These are phyloP conservation scores for Metschnikowia arizonensis DNA, from an alignment of 805 yeast species.

Conservation along the genomic window DNA sequence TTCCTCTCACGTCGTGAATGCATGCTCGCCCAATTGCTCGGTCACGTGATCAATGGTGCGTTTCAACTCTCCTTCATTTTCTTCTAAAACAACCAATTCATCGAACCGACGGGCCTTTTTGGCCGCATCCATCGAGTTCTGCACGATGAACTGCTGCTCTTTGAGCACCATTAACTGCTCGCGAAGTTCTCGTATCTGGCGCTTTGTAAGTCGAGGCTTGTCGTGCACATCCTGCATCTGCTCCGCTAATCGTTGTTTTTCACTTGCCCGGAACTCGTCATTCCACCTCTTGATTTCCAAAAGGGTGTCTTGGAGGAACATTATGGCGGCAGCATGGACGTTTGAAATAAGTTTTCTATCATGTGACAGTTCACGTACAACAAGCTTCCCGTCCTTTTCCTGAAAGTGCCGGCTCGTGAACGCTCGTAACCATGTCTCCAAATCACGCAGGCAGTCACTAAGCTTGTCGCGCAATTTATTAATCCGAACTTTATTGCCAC, in stretches of 20 bases:
- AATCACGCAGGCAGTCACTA: constrained; percentile 28
- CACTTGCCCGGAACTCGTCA: constrained; percentile 32
- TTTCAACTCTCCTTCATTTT: constrained; percentile 55
- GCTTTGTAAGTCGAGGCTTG: constrained; percentile 39
- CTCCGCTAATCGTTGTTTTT: constrained; percentile 21
- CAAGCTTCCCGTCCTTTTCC: background rate
- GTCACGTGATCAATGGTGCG: constrained; percentile 46
- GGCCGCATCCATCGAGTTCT: constrained; percentile 56
- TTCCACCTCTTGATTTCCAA: constrained; percentile 62
- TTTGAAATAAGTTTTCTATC: constrained; percentile 37
- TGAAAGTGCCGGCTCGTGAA: constrained; percentile 21
- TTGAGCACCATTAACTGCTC: constrained; percentile 82
- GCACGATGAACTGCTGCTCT: constrained; percentile 75
- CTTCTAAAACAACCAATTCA: constrained; percentile 58
- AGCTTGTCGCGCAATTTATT: constrained; percentile 23
- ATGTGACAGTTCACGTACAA: background rate
- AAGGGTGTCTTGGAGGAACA: constrained; percentile 65
- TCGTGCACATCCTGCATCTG: constrained; percentile 6
- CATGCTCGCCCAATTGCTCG: constrained; percentile 51
- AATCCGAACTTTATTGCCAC: constrained; percentile 13
- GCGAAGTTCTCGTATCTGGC: constrained; percentile 53
- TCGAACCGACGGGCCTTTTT: constrained; percentile 72
- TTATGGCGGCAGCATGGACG: constrained; percentile 52
- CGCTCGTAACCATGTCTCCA: constrained; percentile 23
- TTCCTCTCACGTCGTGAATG: constrained; percentile 18